Conservation (phyloP, 2,329 filamentous ascomycete species). For the Penicillium concentricum region DNA sequence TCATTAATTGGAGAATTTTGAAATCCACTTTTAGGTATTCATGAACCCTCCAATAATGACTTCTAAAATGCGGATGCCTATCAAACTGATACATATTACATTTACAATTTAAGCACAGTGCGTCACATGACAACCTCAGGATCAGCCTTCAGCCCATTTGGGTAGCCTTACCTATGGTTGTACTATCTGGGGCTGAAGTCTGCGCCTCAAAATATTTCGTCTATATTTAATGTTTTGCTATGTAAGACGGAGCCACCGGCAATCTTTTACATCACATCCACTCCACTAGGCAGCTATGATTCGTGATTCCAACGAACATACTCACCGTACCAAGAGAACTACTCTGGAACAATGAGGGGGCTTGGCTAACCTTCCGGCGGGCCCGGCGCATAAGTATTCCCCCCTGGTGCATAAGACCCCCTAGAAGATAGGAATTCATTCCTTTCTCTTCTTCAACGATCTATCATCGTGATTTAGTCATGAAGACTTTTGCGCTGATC, state of each 20-base stretch:
- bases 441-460: not conserved
- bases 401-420: slow-evolving; percentile 21
- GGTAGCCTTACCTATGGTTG: not conserved
- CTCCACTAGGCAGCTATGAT: slow-evolving; percentile 6
- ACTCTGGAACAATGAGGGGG: not conserved
- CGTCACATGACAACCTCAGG: not conserved
- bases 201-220: not conserved
- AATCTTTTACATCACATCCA: slow-evolving; percentile 16
- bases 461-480: not conserved
- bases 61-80: not conserved
- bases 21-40: not conserved
- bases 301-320: slow-evolving; percentile 5
- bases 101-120: too few relatives aligned
- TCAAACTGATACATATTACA: too few relatives aligned
- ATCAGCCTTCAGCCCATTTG: not conserved
- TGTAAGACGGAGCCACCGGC: not conserved
- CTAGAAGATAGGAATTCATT: slow-evolving; percentile 3
- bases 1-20: not conserved
- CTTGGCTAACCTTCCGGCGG: slow-evolving; percentile 20
- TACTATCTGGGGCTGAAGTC: not conserved
- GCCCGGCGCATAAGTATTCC: slow-evolving; percentile 21
- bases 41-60: not conserved
- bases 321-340: not conserved
- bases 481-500: slow-evolving; percentile 19
- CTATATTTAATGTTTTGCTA: not conserved